Conservation (phyloP, 176 grass and related monocot genomes). For the Avena sativa region DNA sequence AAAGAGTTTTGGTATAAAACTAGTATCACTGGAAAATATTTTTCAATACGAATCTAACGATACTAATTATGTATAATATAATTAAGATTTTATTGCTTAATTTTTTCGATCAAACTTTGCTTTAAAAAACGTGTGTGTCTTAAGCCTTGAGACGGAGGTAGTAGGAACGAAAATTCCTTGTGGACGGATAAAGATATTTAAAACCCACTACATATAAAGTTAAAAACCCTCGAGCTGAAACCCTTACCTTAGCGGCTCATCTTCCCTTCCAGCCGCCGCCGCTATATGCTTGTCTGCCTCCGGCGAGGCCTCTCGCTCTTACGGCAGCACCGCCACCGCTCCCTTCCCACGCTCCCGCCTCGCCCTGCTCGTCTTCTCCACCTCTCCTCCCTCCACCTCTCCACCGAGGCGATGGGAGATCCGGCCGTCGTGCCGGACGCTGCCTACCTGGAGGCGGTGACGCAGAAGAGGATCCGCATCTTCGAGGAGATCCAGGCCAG, state of each 20-base stretch:
- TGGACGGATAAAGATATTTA: too few species aligned
- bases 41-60: too few species aligned
- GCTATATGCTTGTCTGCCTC: conserved; percentile 60
- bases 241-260: not conserved
- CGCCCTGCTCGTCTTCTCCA: not conserved
- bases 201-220: not conserved
- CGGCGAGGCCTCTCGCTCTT: conserved; percentile 55
- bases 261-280: not conserved
- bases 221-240: conserved; percentile 10
- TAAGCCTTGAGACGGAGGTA: too few species aligned
- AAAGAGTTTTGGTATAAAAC: too few species aligned
- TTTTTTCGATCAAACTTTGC: too few species aligned
- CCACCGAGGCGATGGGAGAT: conserved; percentile 52
- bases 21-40: too few species aligned
- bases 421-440: conserved; percentile 44
- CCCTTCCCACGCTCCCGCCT: not conserved
- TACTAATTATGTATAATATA: too few species aligned
- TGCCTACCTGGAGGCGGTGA: conserved; percentile 71
- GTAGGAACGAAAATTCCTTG: too few species aligned
- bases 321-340: not conserved
- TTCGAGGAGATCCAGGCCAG: conserved; percentile 74
- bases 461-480: conserved; percentile 61
- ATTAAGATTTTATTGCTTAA: too few species aligned
- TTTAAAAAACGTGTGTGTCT: too few species aligned
- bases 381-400: conserved; percentile 21